A percentile compares a stretch with the other conserved stretches of the same genome.
Evolutionary conservation across 495 filamentous ascomycete species (phyloP).

Genomic region (Evernia prunastri): DNA sequence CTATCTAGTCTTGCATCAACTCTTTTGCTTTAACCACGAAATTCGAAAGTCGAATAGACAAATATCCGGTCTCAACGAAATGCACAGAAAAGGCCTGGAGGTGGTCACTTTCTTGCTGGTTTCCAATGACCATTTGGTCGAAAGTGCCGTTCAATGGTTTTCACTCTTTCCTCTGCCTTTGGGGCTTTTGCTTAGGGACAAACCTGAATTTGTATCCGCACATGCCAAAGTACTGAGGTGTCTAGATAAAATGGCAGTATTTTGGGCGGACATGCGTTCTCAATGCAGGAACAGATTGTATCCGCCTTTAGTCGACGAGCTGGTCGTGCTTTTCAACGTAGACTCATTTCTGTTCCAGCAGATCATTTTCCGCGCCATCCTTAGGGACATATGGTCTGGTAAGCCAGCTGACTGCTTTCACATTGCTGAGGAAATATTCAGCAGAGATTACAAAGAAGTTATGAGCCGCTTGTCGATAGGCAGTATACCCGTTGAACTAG

Average conservation of each 20-base stretch:
- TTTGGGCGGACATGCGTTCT: constrained; percentile 29
- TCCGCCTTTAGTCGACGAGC: constrained; percentile 57
- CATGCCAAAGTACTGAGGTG: constrained; percentile 33
- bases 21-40: constrained; percentile 48
- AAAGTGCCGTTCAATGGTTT: constrained; percentile 46
- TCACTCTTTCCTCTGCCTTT: constrained; percentile 44
- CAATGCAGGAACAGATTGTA: constrained; percentile 38
- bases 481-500: not conserved
- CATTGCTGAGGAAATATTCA: constrained; percentile 24
- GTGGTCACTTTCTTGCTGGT: constrained; percentile 34
- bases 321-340: constrained; percentile 43
- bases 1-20: constrained; percentile 62
- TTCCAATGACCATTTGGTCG: constrained; percentile 32
- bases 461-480: constrained; percentile 6
- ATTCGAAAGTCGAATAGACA: constrained; percentile 20
- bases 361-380: constrained; percentile 54
- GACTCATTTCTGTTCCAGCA: constrained; percentile 50
- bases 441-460: constrained; percentile 20
- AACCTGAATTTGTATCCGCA: constrained; percentile 27
- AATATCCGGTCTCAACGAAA: constrained; percentile 4
- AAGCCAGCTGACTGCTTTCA: constrained; percentile 25
- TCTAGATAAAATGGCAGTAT: constrained; percentile 32
- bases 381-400: constrained; percentile 31
- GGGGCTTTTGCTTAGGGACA: constrained; percentile 22
- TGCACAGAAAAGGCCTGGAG: constrained; percentile 29